A percentile compares a stretch with the other conserved stretches of the same genome.
Conservation (phyloP, 169 alveolate species). For the Haemoproteus tartakovskyi region DNA sequence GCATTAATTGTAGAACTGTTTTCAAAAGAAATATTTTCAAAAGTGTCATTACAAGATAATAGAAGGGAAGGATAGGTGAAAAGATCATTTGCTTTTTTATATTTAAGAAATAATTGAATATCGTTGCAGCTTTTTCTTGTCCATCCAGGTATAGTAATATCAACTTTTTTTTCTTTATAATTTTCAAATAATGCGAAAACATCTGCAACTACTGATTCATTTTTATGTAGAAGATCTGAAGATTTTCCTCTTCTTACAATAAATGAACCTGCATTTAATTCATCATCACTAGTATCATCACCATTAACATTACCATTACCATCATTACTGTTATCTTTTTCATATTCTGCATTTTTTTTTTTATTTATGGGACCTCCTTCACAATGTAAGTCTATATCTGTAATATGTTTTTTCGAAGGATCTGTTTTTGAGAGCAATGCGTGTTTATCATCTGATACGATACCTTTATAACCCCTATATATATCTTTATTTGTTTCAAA, state of each 20-base stretch:
- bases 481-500: slow-evolving; percentile 19
- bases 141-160: slow-evolving; percentile 39
- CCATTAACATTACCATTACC: too few relatives aligned
- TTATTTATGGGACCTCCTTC: too few relatives aligned
- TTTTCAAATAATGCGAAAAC: slow-evolving; percentile 55
- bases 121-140: slow-evolving; percentile 48
- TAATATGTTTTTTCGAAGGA: slow-evolving; percentile 22
- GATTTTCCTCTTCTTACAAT: slow-evolving; percentile 22
- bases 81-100: slow-evolving; percentile 23
- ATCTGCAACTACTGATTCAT: slow-evolving; percentile 20
- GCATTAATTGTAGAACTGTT: slow-evolving; percentile 2
- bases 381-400: slow-evolving; percentile 58
- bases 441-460: slow-evolving; percentile 62
- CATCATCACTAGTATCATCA: too few relatives aligned
- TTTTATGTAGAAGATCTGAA: slow-evolving; percentile 4
- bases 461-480: slow-evolving; percentile 54
- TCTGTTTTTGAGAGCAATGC: slow-evolving; percentile 40
- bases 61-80: slow-evolving; percentile 37
- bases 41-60: slow-evolving; percentile 54
- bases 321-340: too few relatives aligned
- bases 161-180: background rate
- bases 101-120: slow-evolving; percentile 46
- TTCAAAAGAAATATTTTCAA: slow-evolving; percentile 13
- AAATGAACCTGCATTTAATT: slow-evolving; percentile 44
- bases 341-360: too few relatives aligned